These are phyloP conservation scores for Colletotrichum chrysophilum DNA, from an alignment of 2,329 filamentous ascomycete genomes.

Conservation along the genomic window DNA sequence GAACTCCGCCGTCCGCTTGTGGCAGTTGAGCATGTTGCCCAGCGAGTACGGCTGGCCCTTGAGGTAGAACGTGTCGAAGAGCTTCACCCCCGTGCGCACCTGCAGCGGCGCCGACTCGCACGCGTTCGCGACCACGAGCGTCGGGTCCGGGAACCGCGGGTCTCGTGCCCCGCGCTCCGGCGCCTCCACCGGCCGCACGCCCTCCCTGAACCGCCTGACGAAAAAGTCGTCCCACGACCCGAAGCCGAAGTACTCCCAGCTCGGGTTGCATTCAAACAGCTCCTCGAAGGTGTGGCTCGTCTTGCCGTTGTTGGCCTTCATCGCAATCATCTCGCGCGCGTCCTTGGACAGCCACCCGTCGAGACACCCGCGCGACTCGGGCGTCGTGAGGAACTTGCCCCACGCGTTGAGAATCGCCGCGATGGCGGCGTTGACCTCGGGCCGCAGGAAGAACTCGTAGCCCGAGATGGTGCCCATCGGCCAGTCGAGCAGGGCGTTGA, in stretches of 20 bases:
- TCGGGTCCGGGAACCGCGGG: neutral
- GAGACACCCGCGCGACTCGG: conserved; percentile 23
- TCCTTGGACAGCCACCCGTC: conserved; percentile 25
- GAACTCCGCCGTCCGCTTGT: conserved; percentile 59
- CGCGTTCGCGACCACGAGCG: conserved; percentile 59
- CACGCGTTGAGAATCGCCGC: conserved; percentile 56
- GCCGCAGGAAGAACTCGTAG: conserved; percentile 57
- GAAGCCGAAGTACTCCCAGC: conserved; percentile 60
- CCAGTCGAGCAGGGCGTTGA: conserved; percentile 64
- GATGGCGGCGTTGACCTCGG: conserved; percentile 55
- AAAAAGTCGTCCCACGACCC: conserved; percentile 76
- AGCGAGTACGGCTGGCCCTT: conserved; percentile 74
- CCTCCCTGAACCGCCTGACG: conserved; percentile 59
- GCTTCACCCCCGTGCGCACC: conserved; percentile 52
- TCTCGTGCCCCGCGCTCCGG: conserved; percentile 50
- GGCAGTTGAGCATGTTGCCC: conserved; percentile 65
- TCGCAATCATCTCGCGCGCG: conserved; percentile 19
- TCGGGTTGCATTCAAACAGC: conserved; percentile 65
- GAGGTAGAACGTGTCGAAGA: conserved; percentile 69
- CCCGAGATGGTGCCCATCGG: conserved; percentile 62
- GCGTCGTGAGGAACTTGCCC: conserved; percentile 30
- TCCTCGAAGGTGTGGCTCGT: conserved; percentile 58
- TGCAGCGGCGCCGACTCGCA: conserved; percentile 69
- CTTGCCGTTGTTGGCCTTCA: conserved; percentile 45
- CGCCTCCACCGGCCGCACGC: conserved; percentile 61